A percentile compares a stretch with the other conserved stretches of the same genome.
phyloP scores from a whole-genome alignment of 202 grass and related monocot species.

The Hordeum pubiflorum region DNA sequence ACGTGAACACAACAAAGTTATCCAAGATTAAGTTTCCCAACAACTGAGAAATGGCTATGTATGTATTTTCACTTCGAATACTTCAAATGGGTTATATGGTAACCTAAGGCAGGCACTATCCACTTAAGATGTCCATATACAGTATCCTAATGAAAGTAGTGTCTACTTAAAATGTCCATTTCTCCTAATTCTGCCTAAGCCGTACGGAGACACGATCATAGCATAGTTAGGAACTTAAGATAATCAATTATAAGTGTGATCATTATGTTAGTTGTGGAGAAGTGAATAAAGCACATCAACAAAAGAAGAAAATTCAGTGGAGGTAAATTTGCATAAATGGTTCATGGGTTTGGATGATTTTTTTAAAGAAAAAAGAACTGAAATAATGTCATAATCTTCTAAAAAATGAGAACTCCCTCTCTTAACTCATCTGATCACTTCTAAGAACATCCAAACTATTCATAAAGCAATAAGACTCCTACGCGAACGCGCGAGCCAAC shows the following conservation, averaged over 20 bases:
- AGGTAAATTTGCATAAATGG: not conserved
- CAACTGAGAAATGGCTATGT: not conserved
- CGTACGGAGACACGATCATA: not conserved
- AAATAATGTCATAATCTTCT: not conserved
- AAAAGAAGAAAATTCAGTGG: not conserved
- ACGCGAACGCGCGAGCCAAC: too few species aligned
- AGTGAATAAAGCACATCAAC: not conserved
- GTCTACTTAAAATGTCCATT: not conserved
- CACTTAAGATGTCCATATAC: not conserved
- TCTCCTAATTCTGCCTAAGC: not conserved
- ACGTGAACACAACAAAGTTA: not conserved
- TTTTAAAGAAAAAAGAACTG: not conserved
- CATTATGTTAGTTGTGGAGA: not conserved
- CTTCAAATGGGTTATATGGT: not conserved
- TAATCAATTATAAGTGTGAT: not conserved
- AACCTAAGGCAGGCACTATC: not conserved
- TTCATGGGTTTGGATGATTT: not conserved
- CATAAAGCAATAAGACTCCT: not conserved
- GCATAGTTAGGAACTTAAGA: not conserved
- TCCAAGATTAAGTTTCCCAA: not conserved
- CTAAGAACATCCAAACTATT: not conserved
- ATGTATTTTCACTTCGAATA: conserved; percentile 6
- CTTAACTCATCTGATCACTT: not conserved
- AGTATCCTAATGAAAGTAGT: not conserved
- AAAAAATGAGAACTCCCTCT: not conserved